phyloP scores from a whole-genome alignment of 441 rosid genomes.

The Melastoma candidum region DNA sequence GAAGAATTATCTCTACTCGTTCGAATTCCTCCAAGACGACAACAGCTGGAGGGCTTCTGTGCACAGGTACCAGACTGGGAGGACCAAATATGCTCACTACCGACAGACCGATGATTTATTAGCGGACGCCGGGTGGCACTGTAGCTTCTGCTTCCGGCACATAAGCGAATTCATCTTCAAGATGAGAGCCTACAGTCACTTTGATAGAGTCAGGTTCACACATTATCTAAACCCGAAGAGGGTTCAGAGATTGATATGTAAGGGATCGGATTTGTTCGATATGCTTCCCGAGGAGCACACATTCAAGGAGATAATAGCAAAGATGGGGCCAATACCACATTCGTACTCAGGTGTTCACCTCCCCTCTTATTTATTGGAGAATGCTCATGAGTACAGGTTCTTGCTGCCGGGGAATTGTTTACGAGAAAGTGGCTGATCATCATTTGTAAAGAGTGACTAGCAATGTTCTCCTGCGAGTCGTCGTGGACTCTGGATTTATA shows the following conservation, averaged over 20 bases:
- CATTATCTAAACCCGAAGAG: conserved; percentile 71
- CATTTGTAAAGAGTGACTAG: background rate
- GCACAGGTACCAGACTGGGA: conserved; percentile 65
- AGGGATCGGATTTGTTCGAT: conserved; percentile 84
- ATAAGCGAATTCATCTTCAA: conserved; percentile 81
- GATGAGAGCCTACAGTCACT: conserved; percentile 96
- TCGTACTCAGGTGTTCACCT: conserved; percentile 92
- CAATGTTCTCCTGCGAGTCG: too few relatives aligned
- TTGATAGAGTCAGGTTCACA: conserved; percentile 78
- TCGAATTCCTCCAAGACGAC: conserved; percentile 71
- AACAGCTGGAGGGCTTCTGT: conserved; percentile 95
- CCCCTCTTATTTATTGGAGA: conserved; percentile 74
- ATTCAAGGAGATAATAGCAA: conserved; percentile 84
- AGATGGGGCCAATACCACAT: conserved; percentile 94
- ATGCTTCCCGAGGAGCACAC: conserved; percentile 97
- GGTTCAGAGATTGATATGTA: conserved; percentile 78
- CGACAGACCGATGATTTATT: conserved; percentile 71
- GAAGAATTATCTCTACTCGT: conserved; percentile 85
- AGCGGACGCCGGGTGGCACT: conserved; percentile 94
- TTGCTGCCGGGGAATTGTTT: conserved; percentile 84
- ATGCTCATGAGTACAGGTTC: conserved; percentile 68
- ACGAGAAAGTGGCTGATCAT: conserved; percentile 48
- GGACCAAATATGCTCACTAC: conserved; percentile 81
- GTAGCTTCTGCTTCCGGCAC: conserved; percentile 90
- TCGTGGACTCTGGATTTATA: too few relatives aligned